Percentiles rank a stretch among this genome's conserved stretches.
Conservation (phyloP, 768 basidiomycete species). For the Galerina sulciceps region DNA sequence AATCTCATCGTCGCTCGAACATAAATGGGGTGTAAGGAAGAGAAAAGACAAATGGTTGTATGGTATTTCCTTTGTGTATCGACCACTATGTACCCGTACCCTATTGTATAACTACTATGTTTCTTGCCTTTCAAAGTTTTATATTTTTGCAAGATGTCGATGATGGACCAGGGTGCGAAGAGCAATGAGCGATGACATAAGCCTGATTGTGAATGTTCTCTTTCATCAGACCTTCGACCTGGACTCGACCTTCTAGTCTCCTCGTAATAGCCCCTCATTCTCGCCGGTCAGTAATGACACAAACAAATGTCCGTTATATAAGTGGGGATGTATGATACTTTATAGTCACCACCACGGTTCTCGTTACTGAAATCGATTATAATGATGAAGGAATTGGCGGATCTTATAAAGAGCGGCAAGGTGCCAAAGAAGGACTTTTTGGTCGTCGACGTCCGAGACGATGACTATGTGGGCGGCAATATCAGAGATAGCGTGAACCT, state of each 20-base stretch:
- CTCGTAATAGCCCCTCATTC: background rate
- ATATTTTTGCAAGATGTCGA: too few species aligned
- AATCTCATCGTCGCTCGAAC: background rate
- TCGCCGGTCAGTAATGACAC: slow-evolving; percentile 15
- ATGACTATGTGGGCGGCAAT: slow-evolving; percentile 80
- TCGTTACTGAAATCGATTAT: background rate
- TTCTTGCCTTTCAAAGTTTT: too few species aligned
- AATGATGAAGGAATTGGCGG: slow-evolving; percentile 64
- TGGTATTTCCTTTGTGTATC: too few species aligned
- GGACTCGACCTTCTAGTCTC: background rate
- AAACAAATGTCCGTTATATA: slow-evolving; percentile 24
- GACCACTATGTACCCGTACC: too few species aligned
- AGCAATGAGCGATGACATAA: slow-evolving; percentile 1
- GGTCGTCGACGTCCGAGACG: slow-evolving; percentile 86
- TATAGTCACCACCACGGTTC: background rate
- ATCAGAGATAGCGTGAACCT: slow-evolving; percentile 66
- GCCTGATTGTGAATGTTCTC: background rate
- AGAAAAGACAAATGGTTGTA: background rate
- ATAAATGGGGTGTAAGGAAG: background rate
- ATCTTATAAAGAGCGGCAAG: slow-evolving; percentile 66
- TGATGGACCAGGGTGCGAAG: too few species aligned
- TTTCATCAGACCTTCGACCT: background rate
- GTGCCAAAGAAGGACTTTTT: slow-evolving; percentile 67
- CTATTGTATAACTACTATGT: background rate
- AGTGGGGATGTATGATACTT: slow-evolving; percentile 24